A percentile compares a stretch with the other conserved stretches of the same genome.
phyloP scores from a whole-genome alignment of 352 stramenopile species.

The Bremia lactucae region DNA sequence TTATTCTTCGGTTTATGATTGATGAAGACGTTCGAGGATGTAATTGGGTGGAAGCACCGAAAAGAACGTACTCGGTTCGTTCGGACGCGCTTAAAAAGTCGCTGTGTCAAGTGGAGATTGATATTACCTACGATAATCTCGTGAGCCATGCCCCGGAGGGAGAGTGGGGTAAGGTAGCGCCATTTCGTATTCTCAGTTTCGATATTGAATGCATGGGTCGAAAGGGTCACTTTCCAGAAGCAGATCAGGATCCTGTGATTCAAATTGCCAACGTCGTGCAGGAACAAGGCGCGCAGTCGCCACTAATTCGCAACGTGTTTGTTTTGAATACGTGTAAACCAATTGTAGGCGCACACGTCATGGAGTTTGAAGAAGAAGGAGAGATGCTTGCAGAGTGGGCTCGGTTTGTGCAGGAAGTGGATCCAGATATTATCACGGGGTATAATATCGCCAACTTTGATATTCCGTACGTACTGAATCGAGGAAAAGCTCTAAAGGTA shows the following conservation, averaged over 20 bases:
- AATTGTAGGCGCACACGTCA: conserved; percentile 97
- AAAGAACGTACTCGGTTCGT: conserved; percentile 87
- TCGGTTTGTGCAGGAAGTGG: conserved; percentile 90
- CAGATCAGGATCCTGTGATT: conserved; percentile 96
- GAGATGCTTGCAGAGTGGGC: conserved; percentile 97
- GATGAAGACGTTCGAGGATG: conserved; percentile 94
- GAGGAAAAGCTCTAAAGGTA: conserved; percentile 90
- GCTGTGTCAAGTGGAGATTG: conserved; percentile 91
- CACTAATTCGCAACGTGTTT: conserved; percentile 93
- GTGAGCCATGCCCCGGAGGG: conserved; percentile 89
- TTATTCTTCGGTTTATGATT: conserved; percentile 99
- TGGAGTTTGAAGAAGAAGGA: conserved; percentile 92
- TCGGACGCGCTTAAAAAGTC: conserved; percentile 67
- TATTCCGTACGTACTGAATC: conserved; percentile 97
- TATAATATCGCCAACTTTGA: conserved; percentile 99
- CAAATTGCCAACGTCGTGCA: conserved; percentile 98
- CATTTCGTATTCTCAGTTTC: conserved; percentile 95
- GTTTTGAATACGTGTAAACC: conserved; percentile 95
- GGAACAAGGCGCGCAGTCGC: conserved; percentile 59
- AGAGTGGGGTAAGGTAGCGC: conserved; percentile 94
- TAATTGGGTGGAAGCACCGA: conserved; percentile 94
- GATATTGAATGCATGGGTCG: conserved; percentile 99
- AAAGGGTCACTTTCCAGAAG: conserved; percentile 91
- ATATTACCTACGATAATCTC: conserved; percentile 97
- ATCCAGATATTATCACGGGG: conserved; percentile 98